Conservation (phyloP, 805 yeast species). For the Metschnikowia santaceciliae region DNA sequence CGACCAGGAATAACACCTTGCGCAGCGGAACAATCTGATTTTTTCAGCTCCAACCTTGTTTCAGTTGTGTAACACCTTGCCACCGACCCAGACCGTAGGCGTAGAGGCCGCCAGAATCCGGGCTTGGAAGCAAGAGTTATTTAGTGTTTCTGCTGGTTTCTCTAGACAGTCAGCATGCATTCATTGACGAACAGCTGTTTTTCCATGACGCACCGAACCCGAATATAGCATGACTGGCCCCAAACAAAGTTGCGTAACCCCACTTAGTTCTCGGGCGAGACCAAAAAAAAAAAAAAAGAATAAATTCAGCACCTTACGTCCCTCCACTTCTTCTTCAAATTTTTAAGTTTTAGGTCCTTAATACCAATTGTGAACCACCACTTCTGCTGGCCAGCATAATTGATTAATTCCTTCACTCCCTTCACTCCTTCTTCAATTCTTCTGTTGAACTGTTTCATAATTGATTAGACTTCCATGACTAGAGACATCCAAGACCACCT, state of each 20-base stretch:
- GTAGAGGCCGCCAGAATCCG: not conserved
- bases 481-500: constrained; percentile 86
- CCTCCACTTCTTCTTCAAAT: not conserved
- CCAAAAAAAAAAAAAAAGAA: constrained; percentile 3
- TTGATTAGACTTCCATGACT: constrained; percentile 41
- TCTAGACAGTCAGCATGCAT: not conserved
- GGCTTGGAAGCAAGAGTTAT: not conserved
- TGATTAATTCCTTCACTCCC: not conserved
- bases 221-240: constrained; percentile 1
- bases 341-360: not conserved
- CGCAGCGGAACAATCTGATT: constrained; percentile 1
- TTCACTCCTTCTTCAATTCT: not conserved
- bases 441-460: not conserved
- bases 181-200: not conserved
- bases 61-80: not conserved
- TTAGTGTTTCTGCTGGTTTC: not conserved
- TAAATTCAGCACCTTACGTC: constrained; percentile 1
- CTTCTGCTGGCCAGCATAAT: constrained; percentile 2
- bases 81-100: not conserved
- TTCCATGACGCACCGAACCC: constrained; percentile 5
- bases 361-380: not conserved
- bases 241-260: constrained; percentile 4
- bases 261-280: constrained; percentile 5
- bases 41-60: not conserved
- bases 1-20: not conserved